phyloP scores from a whole-genome alignment of 2,329 filamentous ascomycete species.

The Corynespora cassiicola region DNA sequence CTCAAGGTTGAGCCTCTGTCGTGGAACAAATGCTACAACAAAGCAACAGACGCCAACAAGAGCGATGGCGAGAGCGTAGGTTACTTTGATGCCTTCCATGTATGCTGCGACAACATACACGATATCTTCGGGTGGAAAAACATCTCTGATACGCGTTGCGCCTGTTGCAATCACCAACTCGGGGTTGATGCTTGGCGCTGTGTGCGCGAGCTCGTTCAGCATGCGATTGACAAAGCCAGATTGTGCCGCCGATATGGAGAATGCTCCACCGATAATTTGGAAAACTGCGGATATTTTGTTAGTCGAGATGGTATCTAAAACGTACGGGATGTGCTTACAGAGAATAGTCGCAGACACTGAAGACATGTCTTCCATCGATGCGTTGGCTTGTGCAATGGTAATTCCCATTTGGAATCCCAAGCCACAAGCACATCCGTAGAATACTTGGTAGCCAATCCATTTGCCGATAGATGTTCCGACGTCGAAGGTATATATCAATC shows the following conservation, averaged over 20 bases:
- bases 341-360: slow-evolving; percentile 7
- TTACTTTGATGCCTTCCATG: slow-evolving; percentile 14
- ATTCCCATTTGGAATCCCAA: slow-evolving; percentile 4
- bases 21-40: slow-evolving; percentile 2
- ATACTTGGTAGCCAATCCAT: slow-evolving; percentile 56
- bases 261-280: slow-evolving; percentile 50
- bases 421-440: not conserved
- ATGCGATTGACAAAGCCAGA: slow-evolving; percentile 49
- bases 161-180: slow-evolving; percentile 43
- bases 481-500: slow-evolving; percentile 50
- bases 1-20: slow-evolving; percentile 5
- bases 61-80: slow-evolving; percentile 12
- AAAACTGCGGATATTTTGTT: slow-evolving; percentile 35
- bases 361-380: slow-evolving; percentile 7
- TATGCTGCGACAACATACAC: slow-evolving; percentile 14
- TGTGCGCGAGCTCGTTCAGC: slow-evolving; percentile 29
- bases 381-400: slow-evolving; percentile 4
- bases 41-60: slow-evolving; percentile 6
- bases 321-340: slow-evolving; percentile 7
- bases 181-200: slow-evolving; percentile 32
- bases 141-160: slow-evolving; percentile 46
- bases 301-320: too few relatives aligned
- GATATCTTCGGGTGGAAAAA: slow-evolving; percentile 9
- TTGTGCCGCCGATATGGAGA: slow-evolving; percentile 49
- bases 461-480: slow-evolving; percentile 37